Base-by-base conservation (phyloP, 352 stramenopile species). In the Vaucheria bursata region DNA sequence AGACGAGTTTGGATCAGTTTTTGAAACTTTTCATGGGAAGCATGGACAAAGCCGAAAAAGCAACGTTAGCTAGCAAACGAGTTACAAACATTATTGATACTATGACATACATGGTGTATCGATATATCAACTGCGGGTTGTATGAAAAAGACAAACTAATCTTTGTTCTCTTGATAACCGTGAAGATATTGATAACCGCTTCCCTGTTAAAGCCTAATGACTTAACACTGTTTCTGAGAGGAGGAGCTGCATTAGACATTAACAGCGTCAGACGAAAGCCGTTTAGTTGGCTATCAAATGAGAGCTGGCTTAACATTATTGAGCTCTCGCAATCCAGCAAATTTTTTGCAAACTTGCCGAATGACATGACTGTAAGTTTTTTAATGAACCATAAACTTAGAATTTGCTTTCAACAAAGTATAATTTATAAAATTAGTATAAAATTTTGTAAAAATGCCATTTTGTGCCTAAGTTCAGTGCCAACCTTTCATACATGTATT, bases 31-130 rank as follows among this genome's bases (percentile, higher is more conserved):
- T 98, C 80, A 97, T 97, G 90, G 92, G 93, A 64, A 97, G 91
- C 0, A 98, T 98, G 93, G 93, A 98, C 67, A 88, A 97, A 37
- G 92, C 94, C 0, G 93, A 98, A 81, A 97, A 97, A 82, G 95
- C 94, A 1, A 89, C 91, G n/a, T 78, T 98, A n/a, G 94, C 94
- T 33, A 97, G 92, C 49, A 98, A 98, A 84, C 89, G 78, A 33
- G 95, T 99, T 25, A 88, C 91, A 32, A 98, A 98, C 81, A 99
- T 99, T 80, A 98, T 98, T 83, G 94, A 98, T 68, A 97, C 92
- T 32, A 97, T 98, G 94, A 99, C 95, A 33, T 98, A 98, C 85
- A 93, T 97, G 83, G 95, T 93, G 73, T 98, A 98, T 85, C 92
- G 95, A 25, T 98, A 99, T 87, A 95, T 98, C 80, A 98, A 99